These are phyloP conservation scores for Rubroshorea leprosula DNA, from an alignment of 345 rosid species.

Conservation along the genomic window DNA sequence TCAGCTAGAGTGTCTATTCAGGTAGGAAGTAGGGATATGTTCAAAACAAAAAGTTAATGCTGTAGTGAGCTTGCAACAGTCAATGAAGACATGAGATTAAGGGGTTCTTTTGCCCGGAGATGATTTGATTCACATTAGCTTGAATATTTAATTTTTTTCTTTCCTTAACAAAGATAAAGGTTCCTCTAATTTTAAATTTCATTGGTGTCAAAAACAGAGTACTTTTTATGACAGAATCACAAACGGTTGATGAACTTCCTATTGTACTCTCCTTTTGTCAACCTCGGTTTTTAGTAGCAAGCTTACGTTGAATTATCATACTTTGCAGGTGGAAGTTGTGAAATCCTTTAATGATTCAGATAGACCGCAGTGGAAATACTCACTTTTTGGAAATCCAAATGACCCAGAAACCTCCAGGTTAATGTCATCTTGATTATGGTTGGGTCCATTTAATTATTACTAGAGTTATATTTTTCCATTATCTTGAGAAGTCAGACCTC, in stretches of 20 bases:
- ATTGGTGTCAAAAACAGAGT: background rate
- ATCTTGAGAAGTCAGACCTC: background rate
- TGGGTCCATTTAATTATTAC: background rate
- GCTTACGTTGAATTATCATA: conserved; percentile 7
- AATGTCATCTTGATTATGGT: conserved; percentile 17
- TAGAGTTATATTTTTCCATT: background rate
- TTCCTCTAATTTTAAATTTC: background rate
- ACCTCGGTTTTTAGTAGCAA: conserved; percentile 4
- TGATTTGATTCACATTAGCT: background rate
- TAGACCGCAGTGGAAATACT: conserved; percentile 83
- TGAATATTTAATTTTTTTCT: background rate
- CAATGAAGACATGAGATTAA: conserved; percentile 2
- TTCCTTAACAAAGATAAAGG: background rate
- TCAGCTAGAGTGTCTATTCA: conserved; percentile 80
- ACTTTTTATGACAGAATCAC: background rate
- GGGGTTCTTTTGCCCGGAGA: background rate
- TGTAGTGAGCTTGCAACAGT: conserved; percentile 4
- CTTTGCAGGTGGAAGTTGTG: conserved; percentile 73
- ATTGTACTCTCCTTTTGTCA: background rate
- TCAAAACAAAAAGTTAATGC: conserved; percentile 1
- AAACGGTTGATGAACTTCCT: background rate
- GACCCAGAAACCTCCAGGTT: conserved; percentile 94
- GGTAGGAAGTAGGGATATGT: conserved; percentile 62
- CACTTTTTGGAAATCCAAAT: conserved; percentile 95
- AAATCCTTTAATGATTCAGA: conserved; percentile 77